Evolutionary conservation across 192 early-diverging fungal genomes (phyloP), one percentile per base, ranked within the genome.

Genomic region (Blastocladiella britannica): DNA sequence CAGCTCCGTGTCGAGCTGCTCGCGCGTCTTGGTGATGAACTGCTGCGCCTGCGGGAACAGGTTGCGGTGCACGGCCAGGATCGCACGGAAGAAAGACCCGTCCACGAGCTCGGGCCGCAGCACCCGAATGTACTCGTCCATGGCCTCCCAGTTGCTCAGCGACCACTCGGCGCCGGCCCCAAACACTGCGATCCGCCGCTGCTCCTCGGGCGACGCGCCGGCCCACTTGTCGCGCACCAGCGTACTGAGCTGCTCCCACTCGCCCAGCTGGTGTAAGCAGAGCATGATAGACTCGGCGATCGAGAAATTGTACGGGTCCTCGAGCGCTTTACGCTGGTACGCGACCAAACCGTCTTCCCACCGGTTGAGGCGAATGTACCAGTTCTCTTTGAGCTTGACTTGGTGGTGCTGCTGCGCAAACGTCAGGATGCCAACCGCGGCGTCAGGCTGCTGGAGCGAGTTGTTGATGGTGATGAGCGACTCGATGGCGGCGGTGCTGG

Each of bases 141-240:
- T 88, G 24, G 79, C 62, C 28, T 86, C 82, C 79, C 86, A 87
- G 31, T 92, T 81, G 22, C 86, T 80, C 20, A 91, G 62, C 55
- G 83, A 85, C 93, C 91, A 97, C 0, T 93, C 83, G 43, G 89
- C 87, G n/a, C 82, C 86, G 26, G 91, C 91, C 7, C 88, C 94
- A 51, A 87, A 74, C 6, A 83, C 81, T 0, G 94, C 90, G 63
- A 93, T 87, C 26, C 67, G 71, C 56, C 81, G 79, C 25, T 79
- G 77, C 26, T 82, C 77, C 43, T 83, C 75, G 28, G 73, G 60
- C 25, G 71, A 68, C 5, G 78, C 70, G 51, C 73, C 71, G 0
- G 68, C 67, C 86, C 84, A 88, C 54, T 78, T 77, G 59, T 87
- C 79, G 63, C 93, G 82, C 4, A 83, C 85, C 25, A 95, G 60